Evolutionary conservation across 768 basidiomycete genomes (phyloP), one percentile per base, ranked within the genome.

Genomic region (Collybiopsis luxurians): DNA sequence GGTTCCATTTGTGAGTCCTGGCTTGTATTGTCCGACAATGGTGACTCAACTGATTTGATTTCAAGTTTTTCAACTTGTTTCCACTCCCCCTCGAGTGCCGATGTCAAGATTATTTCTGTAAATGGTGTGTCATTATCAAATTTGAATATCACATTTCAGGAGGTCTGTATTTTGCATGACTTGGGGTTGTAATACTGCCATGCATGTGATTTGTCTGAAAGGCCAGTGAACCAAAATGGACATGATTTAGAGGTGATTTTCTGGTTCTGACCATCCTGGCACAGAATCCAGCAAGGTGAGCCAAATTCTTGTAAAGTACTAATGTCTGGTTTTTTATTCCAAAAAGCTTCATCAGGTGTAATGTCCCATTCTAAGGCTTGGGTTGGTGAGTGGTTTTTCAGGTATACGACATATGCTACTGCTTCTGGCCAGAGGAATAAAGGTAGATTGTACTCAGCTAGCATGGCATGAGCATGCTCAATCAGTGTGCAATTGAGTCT

Each of bases 121-220:
- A 28, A 28, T 7, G 4, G 10, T 30, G 43, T 63, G n/a, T n/a
- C n/a, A n/a, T n/a, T n/a, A n/a, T 34, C 31, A 5, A 13, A 34
- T 6, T 34, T 64, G 50, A 69, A 71, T 3, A 53, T 58, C 43
- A 70, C 34, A 52, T 73, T 69, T n/a, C 65, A 49, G 1, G 66
- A 66, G 11, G 61, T 63, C 53, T 66, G 66, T 12, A 71, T 59
- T 3, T 40, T 57, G 11, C 62, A 40, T 1, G 40, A 55, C 12
- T 27, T 27, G 5, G 56, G 36, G 48, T 68, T 67, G 55, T 67
- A 71, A 53, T 67, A 69, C 1, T 63, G 31, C 19, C 64, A 58
- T 4, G 64, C 58, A 39, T 64, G 64, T 0, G 66, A 67, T 34
- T 64, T 61, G 24, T 71, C 66, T 19, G 61, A 60, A 5, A 60